These are phyloP conservation scores for Ogataea pignaliae DNA, from an alignment of 805 yeast species.

Conservation along the genomic window DNA sequence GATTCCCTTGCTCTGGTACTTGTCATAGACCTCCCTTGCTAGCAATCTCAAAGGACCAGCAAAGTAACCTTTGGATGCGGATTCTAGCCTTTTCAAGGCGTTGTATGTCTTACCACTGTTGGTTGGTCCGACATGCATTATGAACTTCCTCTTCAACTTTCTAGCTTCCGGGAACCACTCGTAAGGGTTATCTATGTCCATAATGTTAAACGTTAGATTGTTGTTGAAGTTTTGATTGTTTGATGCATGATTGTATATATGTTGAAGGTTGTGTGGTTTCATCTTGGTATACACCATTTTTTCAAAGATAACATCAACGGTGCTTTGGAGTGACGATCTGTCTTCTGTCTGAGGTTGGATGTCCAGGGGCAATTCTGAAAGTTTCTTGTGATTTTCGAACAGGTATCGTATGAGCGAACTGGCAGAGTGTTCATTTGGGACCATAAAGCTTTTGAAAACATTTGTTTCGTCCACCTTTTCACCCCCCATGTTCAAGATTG, in stretches of 20 bases:
- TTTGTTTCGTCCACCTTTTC: slow-evolving; percentile 7
- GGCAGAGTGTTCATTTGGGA: slow-evolving; percentile 11
- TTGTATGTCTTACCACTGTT: slow-evolving; percentile 91
- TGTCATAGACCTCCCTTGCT: slow-evolving; percentile 88
- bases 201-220: slow-evolving; percentile 30
- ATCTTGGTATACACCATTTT: slow-evolving; percentile 25
- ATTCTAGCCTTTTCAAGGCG: slow-evolving; percentile 66
- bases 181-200: slow-evolving; percentile 55
- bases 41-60: slow-evolving; percentile 92
- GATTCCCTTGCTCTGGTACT: slow-evolving; percentile 61
- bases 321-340: slow-evolving; percentile 8
- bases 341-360: slow-evolving; percentile 1
- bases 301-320: slow-evolving; percentile 23
- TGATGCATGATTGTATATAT: slow-evolving; percentile 24
- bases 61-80: slow-evolving; percentile 72
- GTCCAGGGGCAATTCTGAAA: slow-evolving; percentile 9
- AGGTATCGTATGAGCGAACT: slow-evolving; percentile 10
- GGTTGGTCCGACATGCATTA: slow-evolving; percentile 97
- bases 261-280: slow-evolving; percentile 27
- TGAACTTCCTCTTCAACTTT: slow-evolving; percentile 66
- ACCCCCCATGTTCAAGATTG: slow-evolving; percentile 1
- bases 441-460: slow-evolving; percentile 3
- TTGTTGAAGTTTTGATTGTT: slow-evolving; percentile 31
- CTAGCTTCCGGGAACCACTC: slow-evolving; percentile 88
- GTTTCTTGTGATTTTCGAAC: slow-evolving; percentile 5